A percentile compares a stretch with the other conserved stretches of the same genome.
These are phyloP conservation scores for Nigrospora oryzae DNA, from an alignment of 2,329 filamentous ascomycete species.

Conservation along the genomic window DNA sequence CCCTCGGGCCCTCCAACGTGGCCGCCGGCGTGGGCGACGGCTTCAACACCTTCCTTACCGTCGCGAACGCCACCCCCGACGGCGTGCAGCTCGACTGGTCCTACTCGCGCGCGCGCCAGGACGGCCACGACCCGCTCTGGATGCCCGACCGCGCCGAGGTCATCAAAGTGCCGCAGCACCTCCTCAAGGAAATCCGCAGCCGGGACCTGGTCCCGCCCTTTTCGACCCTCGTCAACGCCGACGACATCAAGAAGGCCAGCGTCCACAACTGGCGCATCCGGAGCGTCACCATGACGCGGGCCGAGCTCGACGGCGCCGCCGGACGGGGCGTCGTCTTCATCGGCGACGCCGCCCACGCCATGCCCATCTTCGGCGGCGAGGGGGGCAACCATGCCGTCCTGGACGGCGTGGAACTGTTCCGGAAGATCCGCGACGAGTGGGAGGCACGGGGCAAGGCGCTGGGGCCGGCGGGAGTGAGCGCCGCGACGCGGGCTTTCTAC, in stretches of 20 bases:
- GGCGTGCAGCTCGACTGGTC: constrained; percentile 2
- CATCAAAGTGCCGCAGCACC: neutral
- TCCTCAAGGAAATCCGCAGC: constrained; percentile 1
- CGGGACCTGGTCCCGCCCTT: constrained; percentile 1
- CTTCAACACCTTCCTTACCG: constrained; percentile 3
- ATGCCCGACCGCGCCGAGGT: constrained; percentile 1
- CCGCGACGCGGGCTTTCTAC: neutral
- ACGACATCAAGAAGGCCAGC: constrained; percentile 26
- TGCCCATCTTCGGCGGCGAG: constrained; percentile 11
- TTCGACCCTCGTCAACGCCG: neutral
- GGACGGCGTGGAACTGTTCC: constrained; percentile 8
- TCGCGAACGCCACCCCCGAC: neutral
- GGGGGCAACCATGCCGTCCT: constrained; percentile 10
- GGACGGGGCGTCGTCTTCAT: constrained; percentile 6
- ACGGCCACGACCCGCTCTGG: constrained; percentile 1
- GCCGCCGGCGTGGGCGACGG: constrained; percentile 2
- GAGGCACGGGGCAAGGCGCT: neutral
- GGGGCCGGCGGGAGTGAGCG: neutral
- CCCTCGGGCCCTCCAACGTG: neutral
- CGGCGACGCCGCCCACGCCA: constrained; percentile 10
- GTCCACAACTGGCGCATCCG: constrained; percentile 42
- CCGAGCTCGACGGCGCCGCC: constrained; percentile 2
- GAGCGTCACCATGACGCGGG: constrained; percentile 20
- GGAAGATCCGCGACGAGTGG: neutral
- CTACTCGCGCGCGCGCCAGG: neutral